Conservation (phyloP, 169 alveolate genomes). For the Plasmodium berghei region DNA sequence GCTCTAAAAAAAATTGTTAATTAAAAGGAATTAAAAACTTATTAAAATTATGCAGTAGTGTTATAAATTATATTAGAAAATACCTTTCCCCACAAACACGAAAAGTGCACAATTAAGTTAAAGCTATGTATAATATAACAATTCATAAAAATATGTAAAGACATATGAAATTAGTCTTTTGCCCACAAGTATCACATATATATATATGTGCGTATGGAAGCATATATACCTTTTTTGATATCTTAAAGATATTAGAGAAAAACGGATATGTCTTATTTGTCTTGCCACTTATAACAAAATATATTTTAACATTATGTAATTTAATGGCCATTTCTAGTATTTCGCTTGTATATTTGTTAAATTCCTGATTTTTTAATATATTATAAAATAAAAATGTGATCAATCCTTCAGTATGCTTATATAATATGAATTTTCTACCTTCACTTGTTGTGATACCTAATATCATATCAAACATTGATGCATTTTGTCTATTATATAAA, state of each 20-base stretch:
- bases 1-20: neutral
- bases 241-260: neutral
- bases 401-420: constrained; percentile 44
- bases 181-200: too few relatives aligned
- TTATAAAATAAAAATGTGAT: constrained; percentile 35
- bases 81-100: too few relatives aligned
- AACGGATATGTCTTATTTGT: constrained; percentile 20
- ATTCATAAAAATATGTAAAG: neutral
- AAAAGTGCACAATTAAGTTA: too few relatives aligned
- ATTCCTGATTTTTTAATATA: constrained; percentile 24
- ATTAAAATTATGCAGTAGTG: too few relatives aligned
- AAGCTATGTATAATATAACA: neutral
- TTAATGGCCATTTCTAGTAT: constrained; percentile 32
- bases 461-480: constrained; percentile 13
- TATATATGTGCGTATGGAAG: too few relatives aligned
- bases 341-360: constrained; percentile 21
- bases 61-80: too few relatives aligned
- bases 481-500: constrained; percentile 12
- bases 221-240: constrained; percentile 18
- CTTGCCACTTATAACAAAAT: constrained; percentile 25
- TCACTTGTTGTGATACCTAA: constrained; percentile 23
- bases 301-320: constrained; percentile 14
- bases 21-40: too few relatives aligned
- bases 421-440: constrained; percentile 17
- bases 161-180: neutral